Percentiles rank a stretch among this genome's conserved stretches.
phyloP scores from a whole-genome alignment of 1,284 basidiomycete genomes.

The Ganoderma lucidum region DNA sequence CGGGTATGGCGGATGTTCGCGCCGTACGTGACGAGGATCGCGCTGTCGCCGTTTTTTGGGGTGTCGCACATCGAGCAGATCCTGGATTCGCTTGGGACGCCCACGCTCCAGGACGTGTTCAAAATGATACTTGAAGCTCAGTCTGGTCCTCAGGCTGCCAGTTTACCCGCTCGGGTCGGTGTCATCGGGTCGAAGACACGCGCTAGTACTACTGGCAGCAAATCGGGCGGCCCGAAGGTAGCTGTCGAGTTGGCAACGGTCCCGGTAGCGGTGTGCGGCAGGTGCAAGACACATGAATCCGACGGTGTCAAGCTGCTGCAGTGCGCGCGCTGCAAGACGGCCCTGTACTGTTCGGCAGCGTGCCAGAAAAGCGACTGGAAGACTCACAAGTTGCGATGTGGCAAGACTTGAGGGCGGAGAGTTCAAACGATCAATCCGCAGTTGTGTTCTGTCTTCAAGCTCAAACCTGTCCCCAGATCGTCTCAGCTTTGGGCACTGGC shows the following conservation, averaged over 20 bases:
- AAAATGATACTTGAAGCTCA: too few relatives aligned
- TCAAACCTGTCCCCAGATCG: too few relatives aligned
- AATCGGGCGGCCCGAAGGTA: neutral
- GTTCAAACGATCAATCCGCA: neutral
- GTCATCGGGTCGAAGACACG: too few relatives aligned
- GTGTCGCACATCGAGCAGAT: constrained; percentile 53
- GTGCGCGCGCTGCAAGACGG: constrained; percentile 44
- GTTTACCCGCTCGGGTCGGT: neutral
- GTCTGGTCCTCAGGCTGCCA: neutral
- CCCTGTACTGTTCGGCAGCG: constrained; percentile 49
- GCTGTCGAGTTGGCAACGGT: neutral
- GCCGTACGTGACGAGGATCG: constrained; percentile 52
- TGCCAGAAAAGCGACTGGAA: constrained; percentile 58
- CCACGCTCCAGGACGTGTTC: too few relatives aligned
- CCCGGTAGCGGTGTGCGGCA: neutral
- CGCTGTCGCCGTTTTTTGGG: constrained; percentile 56
- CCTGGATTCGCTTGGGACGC: constrained; percentile 3
- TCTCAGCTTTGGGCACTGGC: too few relatives aligned
- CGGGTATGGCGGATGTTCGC: constrained; percentile 44
- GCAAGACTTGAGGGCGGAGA: neutral
- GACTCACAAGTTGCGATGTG: constrained; percentile 41
- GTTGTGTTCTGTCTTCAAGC: neutral
- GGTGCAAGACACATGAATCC: neutral
- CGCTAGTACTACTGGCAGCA: too few relatives aligned
- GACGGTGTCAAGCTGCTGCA: neutral